Evolutionary conservation across 805 yeast species (phyloP).

Genomic region (Grigorovia humatica): DNA sequence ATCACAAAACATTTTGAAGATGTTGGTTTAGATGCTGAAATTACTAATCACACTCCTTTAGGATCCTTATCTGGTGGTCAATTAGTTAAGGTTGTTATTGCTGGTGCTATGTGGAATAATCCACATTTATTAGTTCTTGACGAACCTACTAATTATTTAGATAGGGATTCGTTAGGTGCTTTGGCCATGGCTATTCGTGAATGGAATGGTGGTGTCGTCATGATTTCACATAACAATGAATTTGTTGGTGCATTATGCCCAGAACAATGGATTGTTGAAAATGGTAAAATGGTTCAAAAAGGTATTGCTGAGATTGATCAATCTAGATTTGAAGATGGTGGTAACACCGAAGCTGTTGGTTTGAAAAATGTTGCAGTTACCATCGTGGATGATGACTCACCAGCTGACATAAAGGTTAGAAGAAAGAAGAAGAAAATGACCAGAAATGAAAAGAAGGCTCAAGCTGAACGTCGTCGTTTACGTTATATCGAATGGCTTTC

Average conservation of each 20-base stretch:
- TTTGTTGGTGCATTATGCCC: conserved; percentile 97
- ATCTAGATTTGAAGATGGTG: conserved; percentile 75
- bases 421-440: conserved; percentile 94
- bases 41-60: conserved; percentile 96
- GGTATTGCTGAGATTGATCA: conserved; percentile 69
- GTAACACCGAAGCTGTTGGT: conserved; percentile 39
- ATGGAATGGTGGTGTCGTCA: conserved; percentile 96
- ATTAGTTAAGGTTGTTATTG: conserved; percentile 94
- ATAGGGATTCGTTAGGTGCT: conserved; percentile 96
- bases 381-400: conserved; percentile 70
- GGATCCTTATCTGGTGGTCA: conserved; percentile 98
- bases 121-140: conserved; percentile 93
- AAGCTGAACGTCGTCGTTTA: conserved; percentile 87
- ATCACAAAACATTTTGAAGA: conserved; percentile 95
- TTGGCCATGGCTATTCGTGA: conserved; percentile 95
- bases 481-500: conserved; percentile 91
- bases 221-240: conserved; percentile 96
- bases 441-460: conserved; percentile 86
- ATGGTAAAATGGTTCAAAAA: conserved; percentile 79
- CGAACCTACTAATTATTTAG: conserved; percentile 97
- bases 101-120: conserved; percentile 99
- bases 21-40: conserved; percentile 94
- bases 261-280: conserved; percentile 95
- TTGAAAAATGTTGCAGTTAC: conserved; percentile 36
- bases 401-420: conserved; percentile 90